Base-by-base conservation (phyloP, 163 green algal species). In the Smithsoniella earleae region DNA sequence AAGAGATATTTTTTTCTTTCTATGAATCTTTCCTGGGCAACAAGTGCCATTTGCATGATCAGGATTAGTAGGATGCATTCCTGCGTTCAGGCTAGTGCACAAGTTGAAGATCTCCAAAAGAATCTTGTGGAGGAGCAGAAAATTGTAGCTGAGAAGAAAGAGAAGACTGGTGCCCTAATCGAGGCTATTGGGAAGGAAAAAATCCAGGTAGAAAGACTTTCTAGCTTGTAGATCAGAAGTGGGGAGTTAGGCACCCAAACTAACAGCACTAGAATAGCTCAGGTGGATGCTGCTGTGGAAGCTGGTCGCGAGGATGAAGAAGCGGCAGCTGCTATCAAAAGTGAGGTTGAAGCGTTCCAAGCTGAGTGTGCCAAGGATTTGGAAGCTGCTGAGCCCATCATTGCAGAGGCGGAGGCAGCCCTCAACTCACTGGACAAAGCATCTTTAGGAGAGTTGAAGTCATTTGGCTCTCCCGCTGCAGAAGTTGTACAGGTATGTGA, bases 141-240 rank as follows among this genome's bases (percentile, higher is more conserved):
- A 22, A 89, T 97, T 54, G 92, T 97, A 33, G 91, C 91, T 69
- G 89, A 96, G 83, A 96, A 96, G 83, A 94, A 95, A 78, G 81
- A 82, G 3, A 80, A 87, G 62, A 96, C 91, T 0, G 84, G 91
- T 63, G 86, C 83, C 62, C 83, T 96, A n/a, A 96, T 97, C 58
- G 90, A 95, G 74, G 89, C 73, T 36, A 95, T 96, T 31, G 85
- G 36, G 8, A 74, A 62, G 33, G 64, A 54, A 20, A 55, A 74
- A 27, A 27, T 74, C 30, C 64, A 74, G 31, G 40, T 49, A 49
- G n/a, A n/a, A n/a, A n/a, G n/a, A n/a, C n/a, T n/a, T n/a, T n/a
- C n/a, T n/a, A n/a, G n/a, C n/a, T n/a, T n/a, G n/a, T n/a, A n/a
- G n/a, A n/a, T n/a, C n/a, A n/a, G n/a, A n/a, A n/a, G n/a, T n/a